Conservation (phyloP, 768 basidiomycete genomes). For the Hericium alpestre region DNA sequence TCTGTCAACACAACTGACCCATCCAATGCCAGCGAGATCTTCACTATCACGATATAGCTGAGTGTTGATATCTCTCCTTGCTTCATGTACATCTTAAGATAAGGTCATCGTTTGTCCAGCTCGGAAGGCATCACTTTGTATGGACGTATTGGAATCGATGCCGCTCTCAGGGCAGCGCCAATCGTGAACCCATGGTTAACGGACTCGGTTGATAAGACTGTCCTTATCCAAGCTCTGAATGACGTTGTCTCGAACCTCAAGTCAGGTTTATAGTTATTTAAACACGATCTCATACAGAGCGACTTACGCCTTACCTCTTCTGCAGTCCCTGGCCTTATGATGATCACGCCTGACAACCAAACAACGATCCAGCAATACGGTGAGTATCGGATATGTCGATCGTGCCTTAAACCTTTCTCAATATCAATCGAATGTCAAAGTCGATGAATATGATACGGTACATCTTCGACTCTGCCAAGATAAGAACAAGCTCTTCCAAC, state of each 20-base stretch:
- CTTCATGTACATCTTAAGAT: not conserved
- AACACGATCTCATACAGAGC: not conserved
- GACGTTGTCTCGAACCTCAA: constrained; percentile 34
- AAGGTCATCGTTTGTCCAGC: constrained; percentile 17
- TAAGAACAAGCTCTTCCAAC: constrained; percentile 20
- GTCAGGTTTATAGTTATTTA: constrained; percentile 22
- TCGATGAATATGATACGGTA: constrained; percentile 21
- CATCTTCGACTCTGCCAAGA: constrained; percentile 14
- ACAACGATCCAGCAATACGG: constrained; percentile 45
- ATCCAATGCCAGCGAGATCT: constrained; percentile 44
- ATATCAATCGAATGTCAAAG: constrained; percentile 1
- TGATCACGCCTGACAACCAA: constrained; percentile 52
- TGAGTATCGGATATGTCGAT: constrained; percentile 13
- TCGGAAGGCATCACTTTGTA: constrained; percentile 52
- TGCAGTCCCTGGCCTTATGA: constrained; percentile 36
- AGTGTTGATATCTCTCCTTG: constrained; percentile 15
- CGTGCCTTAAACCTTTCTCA: not conserved
- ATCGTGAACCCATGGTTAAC: constrained; percentile 48
- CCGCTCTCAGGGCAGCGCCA: constrained; percentile 36
- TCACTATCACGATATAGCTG: constrained; percentile 56
- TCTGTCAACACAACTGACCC: constrained; percentile 37
- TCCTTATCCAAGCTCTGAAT: constrained; percentile 39
- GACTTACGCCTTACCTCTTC: not conserved
- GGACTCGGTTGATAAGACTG: constrained; percentile 44
- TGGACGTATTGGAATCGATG: constrained; percentile 50